phyloP scores from a whole-genome alignment of 2,329 filamentous ascomycete genomes.

The Ophiostoma quercus region DNA sequence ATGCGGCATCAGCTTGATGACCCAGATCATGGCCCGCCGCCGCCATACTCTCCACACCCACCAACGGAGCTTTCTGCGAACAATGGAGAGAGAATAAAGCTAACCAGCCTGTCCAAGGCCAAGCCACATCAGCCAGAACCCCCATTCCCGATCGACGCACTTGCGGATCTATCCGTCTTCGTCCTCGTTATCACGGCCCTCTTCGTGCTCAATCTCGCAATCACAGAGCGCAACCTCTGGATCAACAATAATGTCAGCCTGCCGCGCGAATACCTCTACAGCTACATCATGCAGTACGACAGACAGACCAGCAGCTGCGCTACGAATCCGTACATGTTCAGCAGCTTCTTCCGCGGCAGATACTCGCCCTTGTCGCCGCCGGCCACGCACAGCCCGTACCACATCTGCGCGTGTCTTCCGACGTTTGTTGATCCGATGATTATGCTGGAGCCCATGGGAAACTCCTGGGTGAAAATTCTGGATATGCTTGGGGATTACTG shows the following conservation, averaged over 20 bases:
- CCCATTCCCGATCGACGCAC: conserved; percentile 19
- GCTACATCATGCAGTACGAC: conserved; percentile 18
- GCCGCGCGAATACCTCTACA: conserved; percentile 20
- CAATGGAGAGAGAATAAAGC: too few species aligned
- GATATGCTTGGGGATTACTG: background rate
- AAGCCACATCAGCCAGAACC: background rate
- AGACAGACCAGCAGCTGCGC: conserved; percentile 14
- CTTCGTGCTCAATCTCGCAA: background rate
- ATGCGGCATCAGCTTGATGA: background rate
- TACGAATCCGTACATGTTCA: conserved; percentile 4
- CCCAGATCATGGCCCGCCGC: background rate
- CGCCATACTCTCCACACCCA: background rate
- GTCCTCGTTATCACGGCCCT: background rate
- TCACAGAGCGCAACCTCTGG: conserved; percentile 23
- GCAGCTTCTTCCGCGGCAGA: background rate
- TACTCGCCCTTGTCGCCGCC: background rate
- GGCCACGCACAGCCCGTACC: conserved; percentile 17
- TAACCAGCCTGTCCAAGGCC: too few species aligned
- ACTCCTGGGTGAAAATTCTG: background rate
- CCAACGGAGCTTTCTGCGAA: background rate
- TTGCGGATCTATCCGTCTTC: conserved; percentile 17
- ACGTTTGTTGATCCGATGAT: conserved; percentile 22
- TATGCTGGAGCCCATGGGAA: conserved; percentile 11
- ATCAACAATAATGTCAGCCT: conserved; percentile 23
- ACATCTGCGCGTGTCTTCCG: conserved; percentile 21